phyloP scores from a whole-genome alignment of 2,329 filamentous ascomycete genomes.

The Colletotrichum shisoi region DNA sequence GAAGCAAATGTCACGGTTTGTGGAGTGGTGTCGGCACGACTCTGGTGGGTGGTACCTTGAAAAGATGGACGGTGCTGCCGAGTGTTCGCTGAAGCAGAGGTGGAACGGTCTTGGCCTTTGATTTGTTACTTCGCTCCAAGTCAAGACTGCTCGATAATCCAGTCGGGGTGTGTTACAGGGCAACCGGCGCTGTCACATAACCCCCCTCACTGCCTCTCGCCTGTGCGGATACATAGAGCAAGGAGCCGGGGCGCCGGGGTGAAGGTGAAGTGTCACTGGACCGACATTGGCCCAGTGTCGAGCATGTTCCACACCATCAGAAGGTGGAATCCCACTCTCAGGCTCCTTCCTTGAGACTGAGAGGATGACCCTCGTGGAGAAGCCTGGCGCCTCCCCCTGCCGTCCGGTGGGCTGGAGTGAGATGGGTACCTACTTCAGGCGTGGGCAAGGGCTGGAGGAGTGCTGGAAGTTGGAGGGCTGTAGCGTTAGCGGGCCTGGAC shows the following conservation, averaged over 20 bases:
- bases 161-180: not conserved
- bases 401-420: constrained; percentile 1
- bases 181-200: constrained; percentile 7
- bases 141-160: constrained; percentile 3
- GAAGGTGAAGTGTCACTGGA: constrained; percentile 7
- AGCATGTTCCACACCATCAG: constrained; percentile 2
- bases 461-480: constrained; percentile 13
- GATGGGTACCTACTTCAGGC: not conserved
- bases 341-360: not conserved
- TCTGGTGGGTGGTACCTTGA: not conserved
- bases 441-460: constrained; percentile 27
- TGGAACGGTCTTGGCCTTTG: not conserved
- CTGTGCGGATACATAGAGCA: not conserved
- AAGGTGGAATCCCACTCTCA: not conserved
- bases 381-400: not conserved
- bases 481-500: constrained; percentile 1
- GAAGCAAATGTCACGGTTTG: not conserved
- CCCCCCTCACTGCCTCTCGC: constrained; percentile 9
- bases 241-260: constrained; percentile 13
- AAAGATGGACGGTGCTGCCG: not conserved
- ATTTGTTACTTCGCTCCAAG: not conserved
- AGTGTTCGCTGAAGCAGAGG: not conserved
- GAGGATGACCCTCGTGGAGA: not conserved
- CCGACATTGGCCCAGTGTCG: constrained; percentile 7
- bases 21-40: not conserved